Conservation (phyloP, 345 rosid species). For the Gossypium ekmanianum region DNA sequence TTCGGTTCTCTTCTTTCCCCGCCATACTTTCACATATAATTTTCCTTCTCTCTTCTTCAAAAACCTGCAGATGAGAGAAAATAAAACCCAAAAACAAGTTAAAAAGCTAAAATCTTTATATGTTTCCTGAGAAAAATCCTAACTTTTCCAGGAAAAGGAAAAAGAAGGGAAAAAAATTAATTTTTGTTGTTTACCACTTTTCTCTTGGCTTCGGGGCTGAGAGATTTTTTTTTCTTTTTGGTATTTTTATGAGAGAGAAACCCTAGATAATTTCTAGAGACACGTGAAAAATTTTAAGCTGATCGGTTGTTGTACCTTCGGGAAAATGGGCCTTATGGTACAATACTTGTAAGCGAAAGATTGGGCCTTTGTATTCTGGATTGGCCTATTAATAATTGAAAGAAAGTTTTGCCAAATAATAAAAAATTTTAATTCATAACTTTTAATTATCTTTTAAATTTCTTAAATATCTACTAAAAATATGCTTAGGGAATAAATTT, state of each 20-base stretch:
- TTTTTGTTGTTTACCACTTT: not conserved
- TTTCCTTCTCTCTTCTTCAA: not conserved
- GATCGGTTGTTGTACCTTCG: not conserved
- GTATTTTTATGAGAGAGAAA: not conserved
- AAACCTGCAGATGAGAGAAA: constrained; percentile 1
- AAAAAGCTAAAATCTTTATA: not conserved
- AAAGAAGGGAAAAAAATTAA: not conserved
- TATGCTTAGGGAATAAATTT: not conserved
- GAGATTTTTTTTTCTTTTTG: not conserved
- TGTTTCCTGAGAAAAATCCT: not conserved
- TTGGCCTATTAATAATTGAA: not conserved
- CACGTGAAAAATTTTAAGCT: not conserved
- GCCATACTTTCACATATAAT: constrained; percentile 42
- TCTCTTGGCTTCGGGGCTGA: not conserved
- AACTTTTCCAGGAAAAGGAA: not conserved
- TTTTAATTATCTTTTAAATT: no score
- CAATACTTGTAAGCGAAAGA: not conserved
- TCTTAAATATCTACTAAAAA: not conserved
- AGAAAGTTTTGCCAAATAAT: no score
- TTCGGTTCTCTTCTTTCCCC: constrained; percentile 71
- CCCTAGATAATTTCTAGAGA: not conserved
- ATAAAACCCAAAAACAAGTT: not conserved
- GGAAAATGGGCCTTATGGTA: not conserved
- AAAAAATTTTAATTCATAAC: no score
- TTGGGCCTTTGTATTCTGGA: not conserved